Percentiles rank a stretch among this genome's conserved stretches.
These are phyloP conservation scores for Fusarium tjaetaba DNA, from an alignment of 2,329 filamentous ascomycete genomes.

Conservation along the genomic window DNA sequence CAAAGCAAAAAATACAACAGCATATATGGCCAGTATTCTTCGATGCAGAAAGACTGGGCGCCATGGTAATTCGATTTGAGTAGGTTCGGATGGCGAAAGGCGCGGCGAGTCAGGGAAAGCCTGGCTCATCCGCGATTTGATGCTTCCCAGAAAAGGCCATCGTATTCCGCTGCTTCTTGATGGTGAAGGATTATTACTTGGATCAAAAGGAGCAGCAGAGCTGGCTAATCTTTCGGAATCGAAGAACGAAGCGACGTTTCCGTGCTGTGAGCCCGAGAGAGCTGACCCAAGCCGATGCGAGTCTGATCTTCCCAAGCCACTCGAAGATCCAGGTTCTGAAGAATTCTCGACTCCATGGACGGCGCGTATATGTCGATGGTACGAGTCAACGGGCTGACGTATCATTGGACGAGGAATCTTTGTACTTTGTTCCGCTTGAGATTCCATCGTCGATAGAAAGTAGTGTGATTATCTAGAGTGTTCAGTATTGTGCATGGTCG, in stretches of 20 bases:
- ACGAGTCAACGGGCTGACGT: conserved; percentile 41
- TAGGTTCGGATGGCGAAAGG: conserved; percentile 29
- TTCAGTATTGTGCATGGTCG: conserved; percentile 24
- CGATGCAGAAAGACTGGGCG: conserved; percentile 50
- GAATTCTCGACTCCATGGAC: conserved; percentile 34
- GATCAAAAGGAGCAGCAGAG: conserved; percentile 31
- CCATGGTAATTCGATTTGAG: conserved; percentile 47
- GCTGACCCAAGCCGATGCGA: conserved; percentile 16
- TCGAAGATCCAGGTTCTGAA: conserved; percentile 18
- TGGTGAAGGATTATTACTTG: conserved; percentile 10
- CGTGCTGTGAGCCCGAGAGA: conserved; percentile 8
- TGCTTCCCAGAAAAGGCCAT: conserved; percentile 44
- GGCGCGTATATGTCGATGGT: conserved; percentile 41
- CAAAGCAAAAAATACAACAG: conserved; percentile 43
- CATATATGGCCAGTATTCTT: conserved; percentile 45
- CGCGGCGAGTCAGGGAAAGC: conserved; percentile 25
- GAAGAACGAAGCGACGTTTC: conserved; percentile 40
- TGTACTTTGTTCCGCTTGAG: conserved; percentile 23
- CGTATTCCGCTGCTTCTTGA: conserved; percentile 20
- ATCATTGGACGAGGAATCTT: conserved; percentile 32
- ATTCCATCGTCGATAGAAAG: conserved; percentile 34
- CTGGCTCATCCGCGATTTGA: conserved; percentile 33
- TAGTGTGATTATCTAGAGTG: conserved; percentile 12
- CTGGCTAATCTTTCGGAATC: conserved; percentile 41
- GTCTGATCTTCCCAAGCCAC: conserved; percentile 10